Evolutionary conservation across 345 rosid species (phyloP), one percentile per base, ranked within the genome.

Genomic region (Zanthoxylum bungeanum): DNA sequence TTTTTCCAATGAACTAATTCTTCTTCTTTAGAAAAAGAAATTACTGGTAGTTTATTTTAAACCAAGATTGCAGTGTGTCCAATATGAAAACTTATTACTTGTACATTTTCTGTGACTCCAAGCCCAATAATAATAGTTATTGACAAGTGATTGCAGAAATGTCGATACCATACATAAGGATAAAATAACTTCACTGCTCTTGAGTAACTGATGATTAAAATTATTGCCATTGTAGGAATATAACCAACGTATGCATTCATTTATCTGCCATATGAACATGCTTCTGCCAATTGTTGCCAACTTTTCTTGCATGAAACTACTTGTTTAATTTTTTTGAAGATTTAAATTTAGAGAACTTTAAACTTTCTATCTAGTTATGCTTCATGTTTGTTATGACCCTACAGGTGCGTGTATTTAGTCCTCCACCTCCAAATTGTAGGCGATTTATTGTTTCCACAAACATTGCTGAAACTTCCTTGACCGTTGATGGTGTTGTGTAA

Each of bases 401-500:
- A 73, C 86, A 95, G 99, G 96, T 92, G 80, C 96, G 94, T 51
- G 98, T 92, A 4, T 95, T 95, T 83, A 86, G 89, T 73, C 91
- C 94, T 53, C 89, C 96, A 69, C 99, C 99, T 79, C 94, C 94
- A 72, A 85, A 92, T 80, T 95, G 98, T 78, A 81, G 99, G 81
- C 87, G 93, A 61, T 92, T 95, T 78, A 89, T 92, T 46, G 93
- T 95, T 82, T 84, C 98, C 64, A 95, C 98, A 68, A 95, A 95
- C 76, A 92, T 95, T 75, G 99, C 97, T 56, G 99, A 95, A 80
- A 95, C 99, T 82, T 95, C 98, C 70, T 85, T 95, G 72, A 95
- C 99, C 31, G 98, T 95, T 72, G 99, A 95, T 69, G 99, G 98
- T 21, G 97, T 95, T 72, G 99, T 91, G 99, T 95, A 95, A 91